Percentiles rank a stretch among this genome's conserved stretches.
Evolutionary conservation across 2,329 filamentous ascomycete species (phyloP).

Genomic region (Exophiala lecanii-corni): DNA sequence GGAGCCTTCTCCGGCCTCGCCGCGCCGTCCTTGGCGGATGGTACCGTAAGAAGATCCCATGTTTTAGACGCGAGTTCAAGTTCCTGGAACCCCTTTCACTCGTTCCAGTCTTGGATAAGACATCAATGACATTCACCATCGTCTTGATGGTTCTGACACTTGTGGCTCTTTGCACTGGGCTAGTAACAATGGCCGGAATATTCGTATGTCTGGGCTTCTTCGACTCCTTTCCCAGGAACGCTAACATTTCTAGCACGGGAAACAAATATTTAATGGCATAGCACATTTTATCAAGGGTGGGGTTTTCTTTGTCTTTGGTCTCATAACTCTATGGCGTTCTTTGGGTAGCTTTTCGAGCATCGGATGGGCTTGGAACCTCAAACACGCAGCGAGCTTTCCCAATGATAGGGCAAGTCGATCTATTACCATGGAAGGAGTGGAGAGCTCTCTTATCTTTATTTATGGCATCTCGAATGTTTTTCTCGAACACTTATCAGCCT

Average conservation of each 20-base stretch:
- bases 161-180: conserved; percentile 12
- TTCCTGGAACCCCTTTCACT: background rate
- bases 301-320: conserved; percentile 77
- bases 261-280: conserved; percentile 66
- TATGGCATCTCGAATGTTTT: conserved; percentile 81
- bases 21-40: background rate
- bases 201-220: conserved; percentile 16
- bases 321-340: conserved; percentile 74
- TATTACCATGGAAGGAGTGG: conserved; percentile 72
- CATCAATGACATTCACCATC: conserved; percentile 2
- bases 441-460: conserved; percentile 73
- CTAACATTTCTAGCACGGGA: conserved; percentile 35
- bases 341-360: conserved; percentile 73
- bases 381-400: conserved; percentile 48
- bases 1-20: background rate
- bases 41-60: background rate
- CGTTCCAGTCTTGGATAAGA: background rate
- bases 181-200: conserved; percentile 37
- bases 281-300: conserved; percentile 82
- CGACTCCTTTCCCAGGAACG: background rate
- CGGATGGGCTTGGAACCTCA: conserved; percentile 82
- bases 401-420: conserved; percentile 51
- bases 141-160: conserved; percentile 9
- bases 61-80: background rate
- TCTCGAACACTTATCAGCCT: conserved; percentile 69